These are phyloP conservation scores for Entoloma clypeatum DNA, from an alignment of 1,284 basidiomycete species.

Conservation along the genomic window DNA sequence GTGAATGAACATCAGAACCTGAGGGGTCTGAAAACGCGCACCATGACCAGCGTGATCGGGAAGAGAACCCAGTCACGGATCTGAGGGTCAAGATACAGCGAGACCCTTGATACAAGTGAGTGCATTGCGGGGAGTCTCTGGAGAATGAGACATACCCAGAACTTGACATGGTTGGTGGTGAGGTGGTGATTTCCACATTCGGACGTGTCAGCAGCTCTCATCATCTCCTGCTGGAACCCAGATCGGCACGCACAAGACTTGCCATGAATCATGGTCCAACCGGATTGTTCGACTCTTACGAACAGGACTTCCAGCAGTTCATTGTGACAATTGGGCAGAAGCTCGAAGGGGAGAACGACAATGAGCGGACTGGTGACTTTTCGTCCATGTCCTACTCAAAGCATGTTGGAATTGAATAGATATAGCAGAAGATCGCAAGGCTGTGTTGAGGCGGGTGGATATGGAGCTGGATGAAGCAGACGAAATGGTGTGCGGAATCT, in stretches of 20 bases:
- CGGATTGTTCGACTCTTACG: conserved; percentile 76
- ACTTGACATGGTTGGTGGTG: conserved; percentile 36
- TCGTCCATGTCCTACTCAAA: conserved; percentile 1
- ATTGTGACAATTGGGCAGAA: conserved; percentile 64
- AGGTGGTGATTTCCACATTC: conserved; percentile 15
- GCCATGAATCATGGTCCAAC: conserved; percentile 77
- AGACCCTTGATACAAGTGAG: conserved; percentile 43
- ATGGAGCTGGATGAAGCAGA: conserved; percentile 98
- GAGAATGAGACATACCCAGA: conserved; percentile 34
- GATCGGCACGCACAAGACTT: conserved; percentile 11
- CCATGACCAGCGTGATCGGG: conserved; percentile 98
- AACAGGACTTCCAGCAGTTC: conserved; percentile 76
- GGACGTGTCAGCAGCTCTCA: background rate
- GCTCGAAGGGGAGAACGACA: conserved; percentile 57
- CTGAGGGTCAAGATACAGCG: conserved; percentile 88
- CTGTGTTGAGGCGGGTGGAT: conserved; percentile 80
- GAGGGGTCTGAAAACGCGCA: conserved; percentile 37
- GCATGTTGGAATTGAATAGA: background rate
- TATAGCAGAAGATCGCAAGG: conserved; percentile 74
- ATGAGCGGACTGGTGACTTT: conserved; percentile 55
- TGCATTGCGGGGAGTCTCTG: background rate
- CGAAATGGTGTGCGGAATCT: conserved; percentile 71
- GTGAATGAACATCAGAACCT: background rate
- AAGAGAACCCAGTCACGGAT: conserved; percentile 95
- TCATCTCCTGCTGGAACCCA: conserved; percentile 25